Base-by-base conservation (phyloP, 2,329 filamentous ascomycete species). In the Sporothrix pallida region DNA sequence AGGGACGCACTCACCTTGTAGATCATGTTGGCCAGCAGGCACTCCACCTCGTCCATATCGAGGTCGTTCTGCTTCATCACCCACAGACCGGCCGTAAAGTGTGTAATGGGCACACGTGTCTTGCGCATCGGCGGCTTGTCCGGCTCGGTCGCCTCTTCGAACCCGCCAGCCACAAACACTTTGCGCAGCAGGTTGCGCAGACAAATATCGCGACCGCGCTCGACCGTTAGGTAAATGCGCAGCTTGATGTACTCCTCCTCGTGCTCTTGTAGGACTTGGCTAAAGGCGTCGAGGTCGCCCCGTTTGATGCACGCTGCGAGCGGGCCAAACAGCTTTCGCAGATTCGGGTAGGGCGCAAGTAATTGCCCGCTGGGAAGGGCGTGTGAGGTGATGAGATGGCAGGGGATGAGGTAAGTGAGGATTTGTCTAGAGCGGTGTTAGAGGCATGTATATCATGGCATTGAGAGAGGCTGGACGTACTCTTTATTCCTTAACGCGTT, bases 191-290 rank as follows among this genome's bases (percentile, higher is more conserved):
- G 86, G 80, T 99, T 99, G 73, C 96, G 92, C 76, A 99, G 83
- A 10, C 94, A 93, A 75, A 98, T 94, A 79, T 99, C 96, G 69
- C 96, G 92, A 13, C 94, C 93, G 60, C 96, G 90, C 81, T 99
- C 96, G 0, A 99, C 87, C 0, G 96, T 98, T 26, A 99, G 88
- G 82, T 98, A 99, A 78, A 99, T 97, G 62, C 95, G 92, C 44
- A 92, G 90, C 81, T 93, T 95, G 76, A 98, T 94, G 78, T 98
- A 97, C 77, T 96, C 93, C n/a, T 94, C 90, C 82, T 98, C 95
- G 37, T 93, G 92, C 8, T 91, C 89, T 69, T 91, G 87, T 42
- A 99, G 87, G 1, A 95, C 94, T 20, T 89, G 83, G 78, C 98
- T 95, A 78, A 98, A 98, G 12, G 90, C 92, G 70, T 90, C 87